A percentile compares a stretch with the other conserved stretches of the same genome.
These are phyloP conservation scores for Trypanosoma conorhini DNA, from an alignment of 208 protist species.

Conservation along the genomic window DNA sequence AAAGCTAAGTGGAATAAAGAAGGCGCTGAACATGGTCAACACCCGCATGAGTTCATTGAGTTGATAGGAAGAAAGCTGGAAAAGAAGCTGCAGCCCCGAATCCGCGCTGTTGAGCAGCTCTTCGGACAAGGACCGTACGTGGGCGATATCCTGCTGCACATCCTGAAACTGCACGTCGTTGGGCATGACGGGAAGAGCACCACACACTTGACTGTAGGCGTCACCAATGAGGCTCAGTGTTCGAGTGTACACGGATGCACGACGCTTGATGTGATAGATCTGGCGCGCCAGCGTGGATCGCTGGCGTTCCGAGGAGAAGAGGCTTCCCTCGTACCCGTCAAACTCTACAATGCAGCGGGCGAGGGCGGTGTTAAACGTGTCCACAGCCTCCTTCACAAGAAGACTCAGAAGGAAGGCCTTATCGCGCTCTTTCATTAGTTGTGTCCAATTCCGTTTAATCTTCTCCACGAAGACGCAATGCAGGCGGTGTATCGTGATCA, in stretches of 20 bases:
- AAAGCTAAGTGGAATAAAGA: conserved; percentile 88
- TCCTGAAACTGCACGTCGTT: conserved; percentile 69
- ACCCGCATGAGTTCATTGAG: conserved; percentile 88
- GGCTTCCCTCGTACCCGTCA: conserved; percentile 64
- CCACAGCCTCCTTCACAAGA: conserved; percentile 66
- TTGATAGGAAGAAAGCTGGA: conserved; percentile 83
- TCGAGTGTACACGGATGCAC: conserved; percentile 69
- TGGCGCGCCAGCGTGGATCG: conserved; percentile 58
- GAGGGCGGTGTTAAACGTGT: conserved; percentile 60
- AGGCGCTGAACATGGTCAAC: conserved; percentile 82
- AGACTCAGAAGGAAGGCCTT: conserved; percentile 45
- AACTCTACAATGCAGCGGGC: conserved; percentile 75
- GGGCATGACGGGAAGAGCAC: conserved; percentile 39
- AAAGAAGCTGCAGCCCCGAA: conserved; percentile 74
- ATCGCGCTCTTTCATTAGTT: conserved; percentile 6
- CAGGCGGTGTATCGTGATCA: conserved; percentile 76
- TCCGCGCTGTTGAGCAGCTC: conserved; percentile 74
- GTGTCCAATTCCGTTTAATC: conserved; percentile 54
- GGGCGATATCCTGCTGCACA: conserved; percentile 66
- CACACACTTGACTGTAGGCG: conserved; percentile 58
- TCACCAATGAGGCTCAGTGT: conserved; percentile 70
- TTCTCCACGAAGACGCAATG: conserved; percentile 70
- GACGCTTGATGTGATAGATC: conserved; percentile 86
- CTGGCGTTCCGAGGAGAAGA: conserved; percentile 52
- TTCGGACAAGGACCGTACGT: conserved; percentile 69